A percentile compares a stretch with the other conserved stretches of the same genome.
Conservation (phyloP, 768 basidiomycete genomes). For the Holtermanniella nyarrowii region DNA sequence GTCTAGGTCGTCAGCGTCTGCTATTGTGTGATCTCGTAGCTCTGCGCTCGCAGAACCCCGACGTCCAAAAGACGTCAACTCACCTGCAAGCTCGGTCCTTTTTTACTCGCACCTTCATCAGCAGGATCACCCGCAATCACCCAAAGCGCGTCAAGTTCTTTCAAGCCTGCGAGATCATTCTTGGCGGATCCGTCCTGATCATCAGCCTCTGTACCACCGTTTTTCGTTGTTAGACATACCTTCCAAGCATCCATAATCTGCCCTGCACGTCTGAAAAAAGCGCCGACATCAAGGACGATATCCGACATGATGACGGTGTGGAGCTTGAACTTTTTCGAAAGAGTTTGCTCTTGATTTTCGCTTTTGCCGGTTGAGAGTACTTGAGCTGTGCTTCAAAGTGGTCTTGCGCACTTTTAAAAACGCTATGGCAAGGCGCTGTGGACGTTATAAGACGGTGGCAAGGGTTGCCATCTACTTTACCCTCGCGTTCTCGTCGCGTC, state of each 20-base stretch:
- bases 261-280: slow-evolving; percentile 34
- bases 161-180: neutral
- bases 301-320: slow-evolving; percentile 27
- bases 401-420: no score
- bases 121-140: neutral
- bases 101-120: neutral
- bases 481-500: no score
- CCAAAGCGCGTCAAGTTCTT: neutral
- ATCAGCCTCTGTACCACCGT: no score
- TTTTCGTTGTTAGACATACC: slow-evolving; percentile 14
- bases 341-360: no score
- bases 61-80: no score
- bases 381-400: no score
- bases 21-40: neutral
- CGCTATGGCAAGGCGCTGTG: no score
- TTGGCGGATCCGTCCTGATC: slow-evolving; percentile 6
- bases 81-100: neutral
- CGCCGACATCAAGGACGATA: slow-evolving; percentile 30
- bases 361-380: no score
- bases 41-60: neutral
- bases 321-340: no score
- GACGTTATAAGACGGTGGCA: no score
- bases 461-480: no score
- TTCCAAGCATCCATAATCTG: slow-evolving; percentile 36
- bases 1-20: slow-evolving; percentile 50